Base-by-base conservation (phyloP, 306 rosid species). In the Prunus mongolica region DNA sequence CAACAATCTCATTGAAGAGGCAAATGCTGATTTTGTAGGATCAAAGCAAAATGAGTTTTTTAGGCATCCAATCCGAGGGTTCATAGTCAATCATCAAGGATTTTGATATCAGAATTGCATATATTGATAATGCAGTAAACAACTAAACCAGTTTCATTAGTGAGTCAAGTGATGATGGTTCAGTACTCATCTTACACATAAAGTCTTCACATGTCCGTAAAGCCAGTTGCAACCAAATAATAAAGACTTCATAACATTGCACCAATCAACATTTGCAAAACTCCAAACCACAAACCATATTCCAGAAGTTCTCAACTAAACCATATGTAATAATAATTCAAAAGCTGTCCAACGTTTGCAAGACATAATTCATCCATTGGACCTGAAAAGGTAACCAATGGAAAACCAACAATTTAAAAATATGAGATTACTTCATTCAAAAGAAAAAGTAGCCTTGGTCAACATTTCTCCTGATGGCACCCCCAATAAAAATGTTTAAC, bases 291-390 rank as follows among this genome's bases (percentile, higher is more conserved):
- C 2, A 32, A 58, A 73, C 67, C 57, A 18, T 24, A 41, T 61
- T 57, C 77, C 77, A 58, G 60, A 73, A 41, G 77, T 44, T 58
- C 77, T 22, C 45, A 55, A 45, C 68, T 65, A 24, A 58, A 24
- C 12, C 67, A 57, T 10, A 57, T 72, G 41, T 41, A 16, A 72
- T 7, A 72, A 27, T 38, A 3, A 55, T 22, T 44, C 6, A 58
- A 19, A 58, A 20, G 28, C 27, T 56, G 15, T 5, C 61, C 7
- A 58, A 58, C 2, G 32, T 58, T 27, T 7, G 41, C 65, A 55
- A 6, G 38, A 56, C 34, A 38, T 56, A 13, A 24, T 16, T 41
- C 77, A 44, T 44, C 41, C 52, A 44, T 45, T 58, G 45, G 22
- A 55, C 50, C 25, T 56, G 2, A 15, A 28, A 62, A 30, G 45